phyloP scores from a whole-genome alignment of 139 green algal genomes.

The Coccomyxa sp. region DNA sequence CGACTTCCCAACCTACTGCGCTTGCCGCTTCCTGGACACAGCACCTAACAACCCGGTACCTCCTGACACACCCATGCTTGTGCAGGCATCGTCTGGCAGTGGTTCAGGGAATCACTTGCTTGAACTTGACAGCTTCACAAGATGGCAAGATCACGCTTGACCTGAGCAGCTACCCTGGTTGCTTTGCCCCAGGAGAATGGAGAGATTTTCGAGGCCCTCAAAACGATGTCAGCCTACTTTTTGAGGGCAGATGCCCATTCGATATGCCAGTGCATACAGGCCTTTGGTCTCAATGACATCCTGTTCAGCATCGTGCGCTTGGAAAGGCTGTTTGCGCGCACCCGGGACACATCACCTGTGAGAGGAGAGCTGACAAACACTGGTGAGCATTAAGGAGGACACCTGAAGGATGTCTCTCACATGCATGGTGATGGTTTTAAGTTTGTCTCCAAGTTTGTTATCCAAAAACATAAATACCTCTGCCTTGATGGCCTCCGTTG shows the following conservation, averaged over 20 bases:
- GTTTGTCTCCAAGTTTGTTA: background rate
- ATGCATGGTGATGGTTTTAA: background rate
- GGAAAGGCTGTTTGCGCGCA: conserved; percentile 4
- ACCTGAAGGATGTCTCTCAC: background rate
- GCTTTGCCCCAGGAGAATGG: conserved; percentile 17
- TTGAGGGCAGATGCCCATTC: conserved; percentile 21
- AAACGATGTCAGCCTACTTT: conserved; percentile 25
- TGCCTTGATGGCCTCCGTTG: too few relatives aligned
- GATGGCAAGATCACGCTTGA: background rate
- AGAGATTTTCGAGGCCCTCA: conserved; percentile 19
- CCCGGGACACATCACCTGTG: background rate
- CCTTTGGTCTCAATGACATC: conserved; percentile 21
- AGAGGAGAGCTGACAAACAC: background rate
- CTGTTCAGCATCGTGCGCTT: conserved; percentile 5
- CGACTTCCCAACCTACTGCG: conserved; percentile 28
- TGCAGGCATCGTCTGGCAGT: background rate
- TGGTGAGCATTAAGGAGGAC: background rate
- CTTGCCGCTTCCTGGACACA: conserved; percentile 25
- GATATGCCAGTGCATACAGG: conserved; percentile 30
- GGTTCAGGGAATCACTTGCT: background rate
- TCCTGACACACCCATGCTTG: background rate
- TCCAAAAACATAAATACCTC: too few relatives aligned
- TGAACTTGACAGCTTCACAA: background rate
- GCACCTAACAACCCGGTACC: conserved; percentile 11
- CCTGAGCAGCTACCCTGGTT: background rate